A percentile compares a stretch with the other conserved stretches of the same genome.
Conservation (phyloP, 768 basidiomycete species). For the Podaxis sp. region DNA sequence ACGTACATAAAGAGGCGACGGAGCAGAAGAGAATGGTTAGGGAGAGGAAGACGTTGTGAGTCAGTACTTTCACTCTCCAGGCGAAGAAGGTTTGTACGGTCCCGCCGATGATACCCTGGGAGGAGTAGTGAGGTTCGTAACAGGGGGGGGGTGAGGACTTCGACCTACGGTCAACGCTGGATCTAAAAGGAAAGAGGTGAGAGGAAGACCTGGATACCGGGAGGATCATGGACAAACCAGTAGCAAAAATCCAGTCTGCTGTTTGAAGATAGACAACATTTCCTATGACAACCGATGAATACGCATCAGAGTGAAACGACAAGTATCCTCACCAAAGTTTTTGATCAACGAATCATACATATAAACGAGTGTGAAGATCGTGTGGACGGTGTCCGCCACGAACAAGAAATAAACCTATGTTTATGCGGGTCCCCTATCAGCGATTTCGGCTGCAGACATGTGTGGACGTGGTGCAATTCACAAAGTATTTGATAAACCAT, state of each 20-base stretch:
- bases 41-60: slow-evolving; percentile 16
- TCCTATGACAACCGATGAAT: slow-evolving; percentile 14
- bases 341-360: slow-evolving; percentile 48
- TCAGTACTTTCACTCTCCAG: slow-evolving; percentile 19
- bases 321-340: slow-evolving; percentile 39
- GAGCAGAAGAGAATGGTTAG: slow-evolving; percentile 11
- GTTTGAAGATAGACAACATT: slow-evolving; percentile 17
- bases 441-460: neutral
- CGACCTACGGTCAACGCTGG: slow-evolving; percentile 18
- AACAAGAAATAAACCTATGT: slow-evolving; percentile 44
- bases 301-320: too few relatives aligned
- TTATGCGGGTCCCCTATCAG: neutral
- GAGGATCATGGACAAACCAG: slow-evolving; percentile 25
- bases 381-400: slow-evolving; percentile 49
- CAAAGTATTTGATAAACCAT: slow-evolving; percentile 46
- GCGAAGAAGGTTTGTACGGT: slow-evolving; percentile 20
- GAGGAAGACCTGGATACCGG: neutral
- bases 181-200: neutral
- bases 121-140: neutral
- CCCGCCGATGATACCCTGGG: slow-evolving; percentile 19
- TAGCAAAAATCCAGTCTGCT: slow-evolving; percentile 36
- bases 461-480: slow-evolving; percentile 22
- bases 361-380: slow-evolving; percentile 43
- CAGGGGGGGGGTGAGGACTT: neutral
- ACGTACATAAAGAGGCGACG: slow-evolving; percentile 16